A percentile compares a stretch with the other conserved stretches of the same genome.
These are phyloP conservation scores for Starmera caribaea DNA, from an alignment of 805 yeast genomes.

Conservation along the genomic window DNA sequence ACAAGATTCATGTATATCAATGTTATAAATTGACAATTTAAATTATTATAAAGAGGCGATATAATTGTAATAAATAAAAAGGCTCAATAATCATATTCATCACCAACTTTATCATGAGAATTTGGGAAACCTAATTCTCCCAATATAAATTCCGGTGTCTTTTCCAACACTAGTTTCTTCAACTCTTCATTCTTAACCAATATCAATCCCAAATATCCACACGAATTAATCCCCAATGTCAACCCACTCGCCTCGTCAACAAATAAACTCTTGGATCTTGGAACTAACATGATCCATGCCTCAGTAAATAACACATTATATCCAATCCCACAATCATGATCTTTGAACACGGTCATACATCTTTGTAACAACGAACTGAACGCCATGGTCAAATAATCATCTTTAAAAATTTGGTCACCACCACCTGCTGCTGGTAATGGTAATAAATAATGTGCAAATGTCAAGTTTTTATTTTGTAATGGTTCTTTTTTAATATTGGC, in stretches of 20 bases:
- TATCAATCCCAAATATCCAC: slow-evolving; percentile 73
- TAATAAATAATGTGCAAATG: slow-evolving; percentile 78
- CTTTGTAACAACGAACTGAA: slow-evolving; percentile 69
- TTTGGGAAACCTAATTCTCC: slow-evolving; percentile 58
- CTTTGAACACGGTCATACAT: slow-evolving; percentile 55
- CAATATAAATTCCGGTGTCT: slow-evolving; percentile 42
- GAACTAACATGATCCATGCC: slow-evolving; percentile 80
- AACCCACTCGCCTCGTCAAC: slow-evolving; percentile 23
- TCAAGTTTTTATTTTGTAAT: slow-evolving; percentile 45
- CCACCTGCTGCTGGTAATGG: slow-evolving; percentile 39
- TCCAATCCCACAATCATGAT: slow-evolving; percentile 39
- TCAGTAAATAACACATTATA: slow-evolving; percentile 79
- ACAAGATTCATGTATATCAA: too few species aligned
- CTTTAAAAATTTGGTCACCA: slow-evolving; percentile 34
- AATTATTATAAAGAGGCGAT: too few species aligned
- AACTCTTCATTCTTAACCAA: slow-evolving; percentile 61
- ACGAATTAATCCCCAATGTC: slow-evolving; percentile 56
- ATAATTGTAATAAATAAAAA: too few species aligned
- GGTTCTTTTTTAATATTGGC: slow-evolving; percentile 53
- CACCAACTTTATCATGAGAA: slow-evolving; percentile 45
- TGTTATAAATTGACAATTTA: too few species aligned
- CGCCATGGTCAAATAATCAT: slow-evolving; percentile 52
- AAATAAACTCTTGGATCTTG: slow-evolving; percentile 53
- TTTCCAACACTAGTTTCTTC: slow-evolving; percentile 33
- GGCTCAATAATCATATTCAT: slow-evolving; percentile 58